Conservation (phyloP, 257 asterid species). For the Orobanche coerulescens region DNA sequence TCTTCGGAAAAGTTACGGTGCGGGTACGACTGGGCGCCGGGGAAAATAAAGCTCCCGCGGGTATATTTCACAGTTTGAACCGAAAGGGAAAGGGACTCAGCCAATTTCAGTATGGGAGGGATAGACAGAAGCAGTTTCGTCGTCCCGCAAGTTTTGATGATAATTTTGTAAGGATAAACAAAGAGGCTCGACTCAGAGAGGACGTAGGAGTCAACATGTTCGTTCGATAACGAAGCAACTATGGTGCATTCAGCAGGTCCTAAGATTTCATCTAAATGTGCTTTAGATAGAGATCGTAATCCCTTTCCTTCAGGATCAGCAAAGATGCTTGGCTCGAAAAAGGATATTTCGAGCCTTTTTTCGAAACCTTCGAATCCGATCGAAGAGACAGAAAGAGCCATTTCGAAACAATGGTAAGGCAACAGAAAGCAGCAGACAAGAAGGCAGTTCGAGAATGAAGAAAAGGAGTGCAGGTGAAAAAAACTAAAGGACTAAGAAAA, state of each 20-base stretch:
- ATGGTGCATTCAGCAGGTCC: slow-evolving; percentile 84
- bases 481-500: slow-evolving; percentile 29
- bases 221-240: slow-evolving; percentile 59
- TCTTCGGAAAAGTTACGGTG: slow-evolving; percentile 77
- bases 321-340: slow-evolving; percentile 58
- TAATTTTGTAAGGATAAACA: slow-evolving; percentile 57
- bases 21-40: slow-evolving; percentile 72
- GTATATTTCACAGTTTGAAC: slow-evolving; percentile 56
- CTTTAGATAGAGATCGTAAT: slow-evolving; percentile 50
- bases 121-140: slow-evolving; percentile 64
- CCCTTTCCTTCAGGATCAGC: slow-evolving; percentile 80
- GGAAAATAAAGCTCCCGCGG: slow-evolving; percentile 80
- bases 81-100: slow-evolving; percentile 38
- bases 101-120: slow-evolving; percentile 65
- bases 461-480: slow-evolving; percentile 47
- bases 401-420: slow-evolving; percentile 22
- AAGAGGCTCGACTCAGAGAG: slow-evolving; percentile 90
- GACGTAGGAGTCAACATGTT: slow-evolving; percentile 60
- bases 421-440: slow-evolving; percentile 20
- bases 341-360: slow-evolving; percentile 74
- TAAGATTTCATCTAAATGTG: slow-evolving; percentile 64
- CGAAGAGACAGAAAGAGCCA: slow-evolving; percentile 59
- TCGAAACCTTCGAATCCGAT: slow-evolving; percentile 88
- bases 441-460: slow-evolving; percentile 39
- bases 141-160: slow-evolving; percentile 82